Conservation (phyloP, 1,284 basidiomycete species). For the Cryptococcus maquisensis region DNA sequence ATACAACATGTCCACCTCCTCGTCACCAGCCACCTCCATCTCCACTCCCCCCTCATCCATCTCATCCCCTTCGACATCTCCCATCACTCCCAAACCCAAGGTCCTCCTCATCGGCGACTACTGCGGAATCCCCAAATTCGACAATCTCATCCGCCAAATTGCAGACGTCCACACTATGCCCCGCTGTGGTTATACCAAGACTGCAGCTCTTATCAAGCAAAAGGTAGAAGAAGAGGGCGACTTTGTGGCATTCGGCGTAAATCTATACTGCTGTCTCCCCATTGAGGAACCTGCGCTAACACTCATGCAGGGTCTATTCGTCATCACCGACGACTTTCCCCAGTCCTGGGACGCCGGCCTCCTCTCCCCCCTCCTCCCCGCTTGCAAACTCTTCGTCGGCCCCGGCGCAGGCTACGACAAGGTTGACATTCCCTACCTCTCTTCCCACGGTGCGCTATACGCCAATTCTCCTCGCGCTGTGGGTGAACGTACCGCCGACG, state of each 20-base stretch:
- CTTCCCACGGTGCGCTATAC: slow-evolving; percentile 25
- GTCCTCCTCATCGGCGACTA: slow-evolving; percentile 14
- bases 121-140: slow-evolving; percentile 7
- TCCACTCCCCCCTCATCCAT: not conserved
- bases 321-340: slow-evolving; percentile 18
- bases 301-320: slow-evolving; percentile 17
- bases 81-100: slow-evolving; percentile 5
- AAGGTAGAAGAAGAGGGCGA: slow-evolving; percentile 18
- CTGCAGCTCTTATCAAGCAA: slow-evolving; percentile 6
- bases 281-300: not conserved
- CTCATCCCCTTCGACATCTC: not conserved
- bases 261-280: slow-evolving; percentile 5
- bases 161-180: slow-evolving; percentile 16
- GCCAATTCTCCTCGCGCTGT: slow-evolving; percentile 34
- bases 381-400: slow-evolving; percentile 20
- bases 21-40: slow-evolving; percentile 1
- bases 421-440: slow-evolving; percentile 25
- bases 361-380: slow-evolving; percentile 19
- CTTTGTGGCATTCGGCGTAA: slow-evolving; percentile 25
- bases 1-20: not conserved
- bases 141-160: slow-evolving; percentile 9
- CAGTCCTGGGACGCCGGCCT: slow-evolving; percentile 17
- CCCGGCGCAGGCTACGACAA: slow-evolving; percentile 32
- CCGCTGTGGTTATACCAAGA: slow-evolving; percentile 11
- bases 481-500: slow-evolving; percentile 33